Conservation (phyloP, 2,329 filamentous ascomycete genomes). For the Massarina eburnea region DNA sequence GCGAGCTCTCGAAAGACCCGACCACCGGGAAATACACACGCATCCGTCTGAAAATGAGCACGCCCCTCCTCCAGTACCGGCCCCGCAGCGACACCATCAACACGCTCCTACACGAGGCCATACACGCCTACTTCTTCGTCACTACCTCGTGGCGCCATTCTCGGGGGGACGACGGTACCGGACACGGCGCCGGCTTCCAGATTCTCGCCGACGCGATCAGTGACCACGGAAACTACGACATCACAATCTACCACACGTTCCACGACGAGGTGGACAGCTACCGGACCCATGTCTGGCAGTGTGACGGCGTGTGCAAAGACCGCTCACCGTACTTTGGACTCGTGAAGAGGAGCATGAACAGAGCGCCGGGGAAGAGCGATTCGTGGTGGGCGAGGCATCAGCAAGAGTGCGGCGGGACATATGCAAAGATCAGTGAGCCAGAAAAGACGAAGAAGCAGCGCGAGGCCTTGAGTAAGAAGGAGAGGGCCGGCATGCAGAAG, state of each 20-base stretch:
- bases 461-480: conserved; percentile 41
- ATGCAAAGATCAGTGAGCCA: conserved; percentile 46
- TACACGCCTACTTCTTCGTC: conserved; percentile 52
- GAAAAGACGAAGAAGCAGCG: conserved; percentile 46
- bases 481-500: conserved; percentile 47
- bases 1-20: conserved; percentile 46
- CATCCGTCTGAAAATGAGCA: conserved; percentile 48
- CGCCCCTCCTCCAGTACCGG: conserved; percentile 48
- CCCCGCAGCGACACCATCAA: conserved; percentile 47
- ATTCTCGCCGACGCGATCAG: conserved; percentile 50
- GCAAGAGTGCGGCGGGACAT: conserved; percentile 46
- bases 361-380: conserved; percentile 46
- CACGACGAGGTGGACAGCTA: conserved; percentile 51
- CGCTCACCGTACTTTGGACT: conserved; percentile 47
- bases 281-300: conserved; percentile 50
- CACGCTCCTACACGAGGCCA: conserved; percentile 49
- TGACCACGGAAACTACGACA: conserved; percentile 44
- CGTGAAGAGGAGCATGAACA: conserved; percentile 51
- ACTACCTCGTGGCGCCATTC: conserved; percentile 47
- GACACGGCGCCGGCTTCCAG: conserved; percentile 48
- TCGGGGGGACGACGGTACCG: conserved; percentile 46
- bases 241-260: conserved; percentile 49
- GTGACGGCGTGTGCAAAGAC: conserved; percentile 43
- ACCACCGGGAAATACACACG: conserved; percentile 40
- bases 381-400: conserved; percentile 46